Percentiles rank a stretch among this genome's conserved stretches.
phyloP scores from a whole-genome alignment of 148 eudicot genomes.

The Silene conica region DNA sequence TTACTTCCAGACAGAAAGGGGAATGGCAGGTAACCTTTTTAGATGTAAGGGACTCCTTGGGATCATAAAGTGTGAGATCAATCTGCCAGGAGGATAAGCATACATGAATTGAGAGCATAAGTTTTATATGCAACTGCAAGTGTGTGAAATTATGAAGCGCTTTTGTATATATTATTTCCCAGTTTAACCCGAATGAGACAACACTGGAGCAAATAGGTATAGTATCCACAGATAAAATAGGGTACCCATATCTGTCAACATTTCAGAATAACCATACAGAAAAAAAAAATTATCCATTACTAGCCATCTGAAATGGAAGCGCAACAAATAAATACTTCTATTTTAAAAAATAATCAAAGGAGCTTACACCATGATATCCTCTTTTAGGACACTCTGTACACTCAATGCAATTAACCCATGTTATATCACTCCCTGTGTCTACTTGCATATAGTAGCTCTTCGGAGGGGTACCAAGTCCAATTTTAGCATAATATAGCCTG shows the following conservation, averaged over 20 bases:
- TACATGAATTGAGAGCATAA: background rate
- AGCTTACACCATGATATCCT: constrained; percentile 81
- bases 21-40: constrained; percentile 48
- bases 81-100: constrained; percentile 44
- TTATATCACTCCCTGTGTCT: constrained; percentile 90
- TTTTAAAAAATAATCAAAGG: background rate
- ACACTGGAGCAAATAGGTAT: constrained; percentile 1
- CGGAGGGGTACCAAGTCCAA: constrained; percentile 87
- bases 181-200: background rate
- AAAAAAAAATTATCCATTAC: too few species aligned
- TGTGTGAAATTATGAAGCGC: background rate
- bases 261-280: too few species aligned
- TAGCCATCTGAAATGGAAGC: background rate
- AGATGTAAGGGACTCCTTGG: constrained; percentile 61
- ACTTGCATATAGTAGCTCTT: constrained; percentile 90
- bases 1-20: constrained; percentile 59
- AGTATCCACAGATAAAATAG: background rate
- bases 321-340: background rate
- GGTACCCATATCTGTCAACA: background rate
- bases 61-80: constrained; percentile 71
- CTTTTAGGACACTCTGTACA: constrained; percentile 78
- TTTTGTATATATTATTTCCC: background rate
- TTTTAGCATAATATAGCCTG: constrained; percentile 89
- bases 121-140: background rate
- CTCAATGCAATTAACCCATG: constrained; percentile 92